Percentiles rank a stretch among this genome's conserved stretches.
Evolutionary conservation across 768 basidiomycete genomes (phyloP).

Genomic region (Cyathus striatus): DNA sequence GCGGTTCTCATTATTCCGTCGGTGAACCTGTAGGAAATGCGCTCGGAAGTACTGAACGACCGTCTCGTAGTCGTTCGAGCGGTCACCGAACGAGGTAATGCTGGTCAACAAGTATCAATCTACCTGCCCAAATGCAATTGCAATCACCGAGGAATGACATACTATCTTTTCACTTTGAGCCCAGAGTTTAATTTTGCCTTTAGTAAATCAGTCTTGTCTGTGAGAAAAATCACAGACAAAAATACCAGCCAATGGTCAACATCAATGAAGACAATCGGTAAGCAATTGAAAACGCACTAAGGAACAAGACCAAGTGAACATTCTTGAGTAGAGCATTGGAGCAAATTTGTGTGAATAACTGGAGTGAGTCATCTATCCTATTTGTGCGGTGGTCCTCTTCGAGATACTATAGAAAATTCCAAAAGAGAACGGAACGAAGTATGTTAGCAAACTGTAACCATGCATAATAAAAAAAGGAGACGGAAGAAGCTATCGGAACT

Average conservation of each 20-base stretch:
- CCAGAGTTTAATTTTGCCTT: slow-evolving; percentile 67
- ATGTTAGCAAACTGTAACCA: background rate
- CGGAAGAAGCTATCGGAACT: background rate
- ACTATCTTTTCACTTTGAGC: slow-evolving; percentile 77
- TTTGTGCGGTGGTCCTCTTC: slow-evolving; percentile 86
- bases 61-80: slow-evolving; percentile 76
- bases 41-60: slow-evolving; percentile 85
- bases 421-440: background rate
- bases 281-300: slow-evolving; percentile 33
- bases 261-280: background rate
- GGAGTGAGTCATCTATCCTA: slow-evolving; percentile 84
- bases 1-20: slow-evolving; percentile 72
- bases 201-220: slow-evolving; percentile 78
- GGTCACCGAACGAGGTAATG: slow-evolving; percentile 77
- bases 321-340: slow-evolving; percentile 75
- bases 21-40: slow-evolving; percentile 80
- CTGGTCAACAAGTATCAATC: too few relatives aligned
- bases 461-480: background rate
- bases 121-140: too few relatives aligned
- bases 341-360: slow-evolving; percentile 82
- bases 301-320: slow-evolving; percentile 54
- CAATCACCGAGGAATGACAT: slow-evolving; percentile 15
- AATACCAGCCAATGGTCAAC: slow-evolving; percentile 5
- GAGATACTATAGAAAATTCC: slow-evolving; percentile 50
- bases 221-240: slow-evolving; percentile 1